A percentile compares a stretch with the other conserved stretches of the same genome.
phyloP scores from a whole-genome alignment of 805 yeast species.

The Monosporozyma aerobia region DNA sequence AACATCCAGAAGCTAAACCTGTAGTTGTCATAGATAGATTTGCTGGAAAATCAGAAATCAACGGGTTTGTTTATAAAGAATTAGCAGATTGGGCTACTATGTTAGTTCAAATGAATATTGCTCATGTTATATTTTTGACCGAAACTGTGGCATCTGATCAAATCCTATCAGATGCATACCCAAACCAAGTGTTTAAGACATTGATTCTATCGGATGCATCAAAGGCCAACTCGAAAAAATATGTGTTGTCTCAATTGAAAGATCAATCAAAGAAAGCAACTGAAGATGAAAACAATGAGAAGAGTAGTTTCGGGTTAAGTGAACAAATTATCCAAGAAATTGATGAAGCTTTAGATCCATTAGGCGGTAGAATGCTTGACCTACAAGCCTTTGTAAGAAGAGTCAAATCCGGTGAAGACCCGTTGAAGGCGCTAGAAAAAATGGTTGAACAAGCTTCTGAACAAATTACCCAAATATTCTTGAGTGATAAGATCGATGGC shows the following conservation, averaged over 20 bases:
- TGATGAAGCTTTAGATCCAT: constrained; percentile 52
- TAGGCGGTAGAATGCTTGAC: constrained; percentile 94
- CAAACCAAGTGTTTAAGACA: constrained; percentile 77
- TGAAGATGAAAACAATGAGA: constrained; percentile 21
- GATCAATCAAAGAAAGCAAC: constrained; percentile 24
- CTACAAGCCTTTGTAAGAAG: constrained; percentile 85
- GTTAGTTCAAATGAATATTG: constrained; percentile 65
- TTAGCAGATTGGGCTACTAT: constrained; percentile 85
- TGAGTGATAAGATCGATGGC: constrained; percentile 40
- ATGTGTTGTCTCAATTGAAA: constrained; percentile 49
- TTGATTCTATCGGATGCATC: constrained; percentile 77
- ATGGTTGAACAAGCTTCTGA: constrained; percentile 81
- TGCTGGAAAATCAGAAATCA: constrained; percentile 46
- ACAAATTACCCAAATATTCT: constrained; percentile 75
- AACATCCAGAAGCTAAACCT: constrained; percentile 78
- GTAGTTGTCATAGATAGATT: constrained; percentile 76
- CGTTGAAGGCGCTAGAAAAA: constrained; percentile 63
- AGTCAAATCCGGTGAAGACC: constrained; percentile 77
- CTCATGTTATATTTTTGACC: constrained; percentile 83
- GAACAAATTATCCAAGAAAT: constrained; percentile 28
- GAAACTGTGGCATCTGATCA: constrained; percentile 75
- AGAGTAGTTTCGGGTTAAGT: constrained; percentile 3
- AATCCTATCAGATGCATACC: constrained; percentile 60
- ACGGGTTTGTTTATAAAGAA: constrained; percentile 60
- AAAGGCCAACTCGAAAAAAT: constrained; percentile 54